Evolutionary conservation across 2,329 filamentous ascomycete genomes (phyloP), one percentile per base, ranked within the genome.

Genomic region (Aspergillus calidoustus): DNA sequence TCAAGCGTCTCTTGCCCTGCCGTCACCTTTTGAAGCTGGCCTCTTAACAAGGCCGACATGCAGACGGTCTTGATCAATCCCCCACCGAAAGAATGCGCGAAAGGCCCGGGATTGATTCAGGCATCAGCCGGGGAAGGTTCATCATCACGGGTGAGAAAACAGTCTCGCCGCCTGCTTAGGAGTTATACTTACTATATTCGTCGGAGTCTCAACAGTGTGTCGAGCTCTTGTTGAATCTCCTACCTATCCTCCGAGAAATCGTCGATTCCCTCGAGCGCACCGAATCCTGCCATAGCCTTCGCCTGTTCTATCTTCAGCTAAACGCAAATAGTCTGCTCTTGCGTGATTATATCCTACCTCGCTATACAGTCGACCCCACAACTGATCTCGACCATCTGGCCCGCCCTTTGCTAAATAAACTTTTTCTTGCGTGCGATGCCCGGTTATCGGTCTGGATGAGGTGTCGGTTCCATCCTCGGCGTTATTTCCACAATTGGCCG

Each of bases 291-390:
- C 44, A 49, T 49, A 44, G n/a, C 44, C 54, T 57, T 23, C 23
- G 54, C 25, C 23, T 34, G 46, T 57, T 57, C 54, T 50, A 34
- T 49, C 43, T 30, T n/a, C 54, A 57, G 22, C 11, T 57, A 15
- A 57, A 48, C 47, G 54, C 46, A 4, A 34, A 49, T n/a, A 50
- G 25, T 44, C 44, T 57, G 9, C 44, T 57, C 23, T n/a, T 57
- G 28, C 49, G 4, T 25, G 54, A 57, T 31, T 49, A 46, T 31
- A 41, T 57, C 17, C 15, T 23, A 7, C 46, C 43, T 17, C 13
- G 49, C 4, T 30, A 50, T 28, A 17, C 49, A 4, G 17, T 15
- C 17, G n/a, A 9, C 15, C 43, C 51, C 41, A 30, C 22, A 25
- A 49, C 22, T 28, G 49, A 59, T 11, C n/a, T 52, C 4, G 49